phyloP scores from a whole-genome alignment of 805 yeast genomes.

The Kuraishia ogatae region DNA sequence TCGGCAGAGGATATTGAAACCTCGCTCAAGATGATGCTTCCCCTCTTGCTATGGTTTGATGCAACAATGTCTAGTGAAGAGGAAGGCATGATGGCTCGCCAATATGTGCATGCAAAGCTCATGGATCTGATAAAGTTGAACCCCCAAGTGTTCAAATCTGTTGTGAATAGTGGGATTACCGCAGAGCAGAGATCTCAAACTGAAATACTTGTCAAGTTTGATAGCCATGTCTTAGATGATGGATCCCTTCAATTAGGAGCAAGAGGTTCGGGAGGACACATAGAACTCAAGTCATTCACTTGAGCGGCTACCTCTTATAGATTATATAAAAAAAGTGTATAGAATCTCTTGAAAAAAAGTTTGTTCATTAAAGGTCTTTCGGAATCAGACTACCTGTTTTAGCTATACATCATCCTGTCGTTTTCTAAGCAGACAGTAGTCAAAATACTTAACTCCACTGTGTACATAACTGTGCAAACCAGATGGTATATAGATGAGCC shows the following conservation, averaged over 20 bases:
- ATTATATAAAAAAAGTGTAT: not conserved
- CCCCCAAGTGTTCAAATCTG: constrained; percentile 39
- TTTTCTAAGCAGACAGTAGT: constrained; percentile 38
- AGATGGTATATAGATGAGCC: constrained; percentile 43
- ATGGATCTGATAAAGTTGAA: constrained; percentile 35
- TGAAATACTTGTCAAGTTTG: constrained; percentile 32
- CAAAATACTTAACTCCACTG: constrained; percentile 33
- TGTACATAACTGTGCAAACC: constrained; percentile 16
- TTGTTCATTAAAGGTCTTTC: not conserved
- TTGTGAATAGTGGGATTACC: constrained; percentile 29
- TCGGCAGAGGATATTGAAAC: constrained; percentile 21
- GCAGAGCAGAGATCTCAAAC: constrained; percentile 31
- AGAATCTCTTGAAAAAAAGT: not conserved
- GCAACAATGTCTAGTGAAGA: constrained; percentile 10
- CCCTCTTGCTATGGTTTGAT: constrained; percentile 23
- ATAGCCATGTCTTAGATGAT: constrained; percentile 7
- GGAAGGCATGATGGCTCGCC: constrained; percentile 15
- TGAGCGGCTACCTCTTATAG: constrained; percentile 3
- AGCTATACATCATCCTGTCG: not conserved
- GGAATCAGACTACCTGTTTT: not conserved
- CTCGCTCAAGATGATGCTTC: constrained; percentile 22
- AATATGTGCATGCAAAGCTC: constrained; percentile 38
- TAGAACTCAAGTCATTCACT: constrained; percentile 43
- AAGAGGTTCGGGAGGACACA: constrained; percentile 25
- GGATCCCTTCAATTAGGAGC: constrained; percentile 7